Evolutionary conservation across 23 red algal species (phyloP).

Genomic region (Pyropia yezoensis): DNA sequence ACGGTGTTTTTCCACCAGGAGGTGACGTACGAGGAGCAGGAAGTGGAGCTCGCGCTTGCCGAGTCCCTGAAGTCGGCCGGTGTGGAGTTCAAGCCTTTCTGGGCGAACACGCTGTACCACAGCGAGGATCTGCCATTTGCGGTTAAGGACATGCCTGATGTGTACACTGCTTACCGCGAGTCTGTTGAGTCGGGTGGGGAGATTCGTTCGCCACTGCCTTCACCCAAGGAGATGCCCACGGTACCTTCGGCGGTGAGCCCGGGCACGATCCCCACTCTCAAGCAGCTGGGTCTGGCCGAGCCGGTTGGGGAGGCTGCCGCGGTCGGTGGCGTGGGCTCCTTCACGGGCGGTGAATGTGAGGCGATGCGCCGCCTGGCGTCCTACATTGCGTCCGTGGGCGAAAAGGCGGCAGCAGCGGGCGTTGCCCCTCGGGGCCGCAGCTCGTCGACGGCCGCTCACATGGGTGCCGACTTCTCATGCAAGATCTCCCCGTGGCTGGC

Average conservation of each 20-base stretch:
- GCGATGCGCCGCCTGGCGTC: conserved; percentile 45
- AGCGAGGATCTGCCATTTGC: conserved; percentile 60
- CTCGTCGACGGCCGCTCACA: conserved; percentile 23
- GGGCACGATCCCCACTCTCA: conserved; percentile 67
- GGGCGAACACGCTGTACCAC: conserved; percentile 87
- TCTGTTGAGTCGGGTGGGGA: conserved; percentile 36
- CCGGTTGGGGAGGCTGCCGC: neutral
- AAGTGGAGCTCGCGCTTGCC: conserved; percentile 32
- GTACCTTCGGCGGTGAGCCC: conserved; percentile 32
- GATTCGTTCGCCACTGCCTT: conserved; percentile 39
- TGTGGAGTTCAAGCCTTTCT: conserved; percentile 44
- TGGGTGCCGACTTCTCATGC: conserved; percentile 82
- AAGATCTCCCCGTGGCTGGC: conserved; percentile 90
- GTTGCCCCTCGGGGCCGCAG: conserved; percentile 1
- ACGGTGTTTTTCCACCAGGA: conserved; percentile 76
- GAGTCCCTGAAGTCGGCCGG: conserved; percentile 38
- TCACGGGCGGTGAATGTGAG: conserved; percentile 77
- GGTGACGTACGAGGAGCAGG: conserved; percentile 55
- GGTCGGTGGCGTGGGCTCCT: conserved; percentile 13
- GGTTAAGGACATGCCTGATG: conserved; percentile 70
- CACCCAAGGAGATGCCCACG: conserved; percentile 25
- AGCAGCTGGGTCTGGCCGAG: conserved; percentile 62
- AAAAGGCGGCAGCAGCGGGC: conserved; percentile 10
- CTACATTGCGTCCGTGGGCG: conserved; percentile 21
- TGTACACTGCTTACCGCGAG: conserved; percentile 73